phyloP scores from a whole-genome alignment of 2,329 filamentous ascomycete genomes.

The Fusarium phyllophilum region DNA sequence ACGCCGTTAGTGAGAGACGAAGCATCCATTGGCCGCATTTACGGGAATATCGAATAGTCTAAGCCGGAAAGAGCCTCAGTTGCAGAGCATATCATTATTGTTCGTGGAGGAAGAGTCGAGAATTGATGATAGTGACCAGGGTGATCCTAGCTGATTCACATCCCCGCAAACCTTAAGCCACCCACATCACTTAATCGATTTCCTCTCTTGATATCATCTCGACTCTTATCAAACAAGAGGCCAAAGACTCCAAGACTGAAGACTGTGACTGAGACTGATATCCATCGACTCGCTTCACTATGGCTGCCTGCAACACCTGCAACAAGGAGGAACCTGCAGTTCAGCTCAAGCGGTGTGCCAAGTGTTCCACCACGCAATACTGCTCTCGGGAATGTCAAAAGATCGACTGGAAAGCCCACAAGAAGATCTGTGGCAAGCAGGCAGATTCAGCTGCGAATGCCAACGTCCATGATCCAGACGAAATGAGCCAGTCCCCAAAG shows the following conservation, averaged over 20 bases:
- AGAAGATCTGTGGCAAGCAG: constrained; percentile 53
- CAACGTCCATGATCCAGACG: background rate
- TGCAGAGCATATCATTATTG: background rate
- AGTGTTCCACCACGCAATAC: constrained; percentile 58
- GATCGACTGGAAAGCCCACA: constrained; percentile 61
- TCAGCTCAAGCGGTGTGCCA: constrained; percentile 55
- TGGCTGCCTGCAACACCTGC: constrained; percentile 43
- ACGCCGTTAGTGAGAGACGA: background rate
- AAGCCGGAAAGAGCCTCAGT: background rate
- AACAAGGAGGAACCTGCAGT: constrained; percentile 43
- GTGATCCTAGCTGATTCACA: background rate
- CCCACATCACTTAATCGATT: background rate
- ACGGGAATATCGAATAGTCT: background rate
- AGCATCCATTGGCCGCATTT: background rate
- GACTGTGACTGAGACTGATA: background rate
- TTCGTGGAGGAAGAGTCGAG: background rate
- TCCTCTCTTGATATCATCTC: background rate
- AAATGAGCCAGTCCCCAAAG: constrained; percentile 27
- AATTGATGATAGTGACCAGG: background rate
- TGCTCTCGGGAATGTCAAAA: constrained; percentile 64
- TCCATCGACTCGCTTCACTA: background rate
- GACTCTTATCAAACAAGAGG: background rate
- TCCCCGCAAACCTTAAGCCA: constrained; percentile 2
- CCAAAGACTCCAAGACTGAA: background rate
- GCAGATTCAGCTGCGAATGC: background rate